Base-by-base conservation (phyloP, 495 filamentous ascomycete genomes). In the Penicillium coprophilum region DNA sequence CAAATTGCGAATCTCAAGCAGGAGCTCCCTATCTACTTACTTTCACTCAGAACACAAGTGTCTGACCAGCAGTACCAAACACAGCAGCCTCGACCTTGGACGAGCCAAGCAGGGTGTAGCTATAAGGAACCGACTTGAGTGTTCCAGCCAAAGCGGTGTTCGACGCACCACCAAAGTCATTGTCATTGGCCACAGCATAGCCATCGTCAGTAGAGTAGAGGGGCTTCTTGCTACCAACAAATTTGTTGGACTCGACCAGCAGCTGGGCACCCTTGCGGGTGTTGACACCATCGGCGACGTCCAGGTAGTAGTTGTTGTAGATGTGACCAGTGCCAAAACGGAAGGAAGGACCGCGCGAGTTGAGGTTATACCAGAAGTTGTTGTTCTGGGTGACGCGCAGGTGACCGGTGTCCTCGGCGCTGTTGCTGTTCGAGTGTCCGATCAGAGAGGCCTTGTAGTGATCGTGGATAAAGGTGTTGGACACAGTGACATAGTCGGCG, bases 361-460 rank as follows among this genome's bases (percentile, higher is more conserved):
- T 83, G 64, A 82, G 66, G 71, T 86, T 85, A 51, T 69, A 59
- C 77, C 77, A 87, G 71, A 81, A 75, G 76, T 87, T 88, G 76
- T 84, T 79, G 65, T 78, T 77, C 59, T 82, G 83, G 36, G 84
- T 88, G 34, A 88, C 62, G 53, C 66, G 79, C 15, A 88, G 78
- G 52, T 83, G 70, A 43, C 82, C 83, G 2, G 57, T 79, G 57
- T 81, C 78, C 59, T 78, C 69, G 21, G 56, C 71, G 38, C 58
- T 58, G 62, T 77, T 75, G 69, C 38, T 70, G 65, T 76, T 63
- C 2, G 67, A 71, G 77, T 87, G 85, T 9, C 86, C 86, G 32
- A 86, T 73, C 0, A 89, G 74, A 0, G 80, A 81, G 36, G 75
- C 79, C 68, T 89, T 89, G 73, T 73, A 87, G 76, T 89, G 85